A percentile compares a stretch with the other conserved stretches of the same genome.
phyloP scores from a whole-genome alignment of 1,284 basidiomycete genomes.

The Ustilago esculenta region DNA sequence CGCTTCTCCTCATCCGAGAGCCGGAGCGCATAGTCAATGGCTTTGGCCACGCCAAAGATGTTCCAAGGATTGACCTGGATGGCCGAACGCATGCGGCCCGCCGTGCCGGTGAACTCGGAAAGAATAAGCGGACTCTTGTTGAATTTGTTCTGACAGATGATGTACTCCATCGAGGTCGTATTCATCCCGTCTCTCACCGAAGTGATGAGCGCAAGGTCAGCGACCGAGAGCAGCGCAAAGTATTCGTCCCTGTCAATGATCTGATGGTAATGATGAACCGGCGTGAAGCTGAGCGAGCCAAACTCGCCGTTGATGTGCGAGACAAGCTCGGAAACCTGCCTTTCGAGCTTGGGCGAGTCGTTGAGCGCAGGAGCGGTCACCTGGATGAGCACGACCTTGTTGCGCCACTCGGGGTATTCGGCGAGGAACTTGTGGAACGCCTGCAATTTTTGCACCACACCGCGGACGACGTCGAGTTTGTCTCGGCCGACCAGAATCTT shows the following conservation, averaged over 20 bases:
- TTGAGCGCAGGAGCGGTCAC: slow-evolving; percentile 95
- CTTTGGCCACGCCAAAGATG: slow-evolving; percentile 84
- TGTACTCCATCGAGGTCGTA: slow-evolving; percentile 94
- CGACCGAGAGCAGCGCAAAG: slow-evolving; percentile 93
- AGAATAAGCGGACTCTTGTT: slow-evolving; percentile 83
- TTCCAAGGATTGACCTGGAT: slow-evolving; percentile 82
- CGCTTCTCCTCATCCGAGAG: slow-evolving; percentile 84
- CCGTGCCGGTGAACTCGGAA: slow-evolving; percentile 97
- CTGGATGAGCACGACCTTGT: slow-evolving; percentile 78
- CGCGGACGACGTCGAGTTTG: slow-evolving; percentile 97
- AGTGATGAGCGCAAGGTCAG: slow-evolving; percentile 94
- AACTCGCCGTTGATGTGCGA: slow-evolving; percentile 97
- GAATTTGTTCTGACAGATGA: slow-evolving; percentile 85
- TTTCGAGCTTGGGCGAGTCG: slow-evolving; percentile 91
- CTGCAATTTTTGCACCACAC: slow-evolving; percentile 94
- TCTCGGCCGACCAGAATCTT: slow-evolving; percentile 99
- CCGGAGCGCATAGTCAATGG: slow-evolving; percentile 86
- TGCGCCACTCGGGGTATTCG: slow-evolving; percentile 94
- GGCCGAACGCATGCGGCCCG: slow-evolving; percentile 83
- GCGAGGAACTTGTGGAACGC: slow-evolving; percentile 94
- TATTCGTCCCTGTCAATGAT: slow-evolving; percentile 94
- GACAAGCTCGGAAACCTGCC: slow-evolving; percentile 92
- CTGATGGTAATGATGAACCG: slow-evolving; percentile 99
- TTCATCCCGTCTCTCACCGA: slow-evolving; percentile 98
- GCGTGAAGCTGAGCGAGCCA: slow-evolving; percentile 93